These are phyloP conservation scores for Rosellinia necatrix DNA, from an alignment of 2,329 filamentous ascomycete genomes.

Conservation along the genomic window DNA sequence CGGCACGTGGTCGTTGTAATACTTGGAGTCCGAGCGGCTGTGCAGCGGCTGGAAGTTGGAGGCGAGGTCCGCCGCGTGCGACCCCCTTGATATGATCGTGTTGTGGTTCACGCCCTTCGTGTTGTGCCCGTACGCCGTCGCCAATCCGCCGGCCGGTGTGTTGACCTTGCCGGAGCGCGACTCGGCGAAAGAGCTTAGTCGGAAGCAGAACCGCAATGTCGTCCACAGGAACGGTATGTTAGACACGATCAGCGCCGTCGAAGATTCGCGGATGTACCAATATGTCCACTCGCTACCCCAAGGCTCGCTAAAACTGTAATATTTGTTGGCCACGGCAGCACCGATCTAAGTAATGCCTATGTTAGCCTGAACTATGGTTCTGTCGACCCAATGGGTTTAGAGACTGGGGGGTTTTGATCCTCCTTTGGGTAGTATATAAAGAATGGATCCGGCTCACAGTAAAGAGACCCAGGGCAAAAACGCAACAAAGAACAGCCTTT, in stretches of 20 bases:
- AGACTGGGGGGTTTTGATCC: neutral
- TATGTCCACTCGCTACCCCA: slow-evolving; percentile 47
- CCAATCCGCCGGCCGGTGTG: slow-evolving; percentile 25
- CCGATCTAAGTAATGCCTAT: slow-evolving; percentile 46
- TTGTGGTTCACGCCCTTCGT: slow-evolving; percentile 17
- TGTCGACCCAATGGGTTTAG: neutral
- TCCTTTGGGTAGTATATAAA: too few relatives aligned
- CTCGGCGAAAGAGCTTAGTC: slow-evolving; percentile 42
- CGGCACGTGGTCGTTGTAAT: slow-evolving; percentile 39
- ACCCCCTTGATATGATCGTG: slow-evolving; percentile 18
- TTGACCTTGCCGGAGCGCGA: slow-evolving; percentile 33
- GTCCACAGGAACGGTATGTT: slow-evolving; percentile 52
- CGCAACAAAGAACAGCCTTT: slow-evolving; percentile 55
- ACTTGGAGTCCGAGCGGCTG: slow-evolving; percentile 46
- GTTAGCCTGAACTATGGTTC: neutral
- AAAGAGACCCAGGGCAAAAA: slow-evolving; percentile 53
- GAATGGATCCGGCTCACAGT: slow-evolving; percentile 50
- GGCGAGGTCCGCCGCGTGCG: neutral
- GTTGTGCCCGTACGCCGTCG: slow-evolving; percentile 27
- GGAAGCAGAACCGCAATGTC: slow-evolving; percentile 45
- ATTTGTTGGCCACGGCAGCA: slow-evolving; percentile 54
- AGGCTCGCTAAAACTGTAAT: slow-evolving; percentile 48
- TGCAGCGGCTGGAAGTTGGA: slow-evolving; percentile 37
- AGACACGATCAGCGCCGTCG: slow-evolving; percentile 50
- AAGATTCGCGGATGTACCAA: slow-evolving; percentile 53